A percentile compares a stretch with the other conserved stretches of the same genome.
These are phyloP conservation scores for Penicillium aurantiogriseum DNA, from an alignment of 2,329 filamentous ascomycete species.

Conservation along the genomic window DNA sequence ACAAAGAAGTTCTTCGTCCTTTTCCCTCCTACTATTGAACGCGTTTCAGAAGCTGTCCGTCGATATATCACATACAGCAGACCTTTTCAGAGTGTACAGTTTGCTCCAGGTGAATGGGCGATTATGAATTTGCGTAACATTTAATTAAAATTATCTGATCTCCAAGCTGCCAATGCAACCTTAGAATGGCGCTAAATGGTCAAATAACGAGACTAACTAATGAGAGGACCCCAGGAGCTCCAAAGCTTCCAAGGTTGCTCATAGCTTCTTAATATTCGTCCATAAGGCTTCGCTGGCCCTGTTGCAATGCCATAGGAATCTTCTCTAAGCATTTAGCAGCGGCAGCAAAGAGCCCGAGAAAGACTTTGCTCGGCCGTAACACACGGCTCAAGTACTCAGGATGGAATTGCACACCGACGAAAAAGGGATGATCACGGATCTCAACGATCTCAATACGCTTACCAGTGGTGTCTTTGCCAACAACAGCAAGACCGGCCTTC, in stretches of 20 bases:
- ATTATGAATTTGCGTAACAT: too few species aligned
- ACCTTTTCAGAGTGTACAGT: too few species aligned
- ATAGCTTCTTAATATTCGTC: neutral
- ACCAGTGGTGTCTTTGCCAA: conserved; percentile 75
- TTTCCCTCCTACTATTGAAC: too few species aligned
- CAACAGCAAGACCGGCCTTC: conserved; percentile 67
- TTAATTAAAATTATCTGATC: too few species aligned
- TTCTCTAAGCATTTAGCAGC: conserved; percentile 64
- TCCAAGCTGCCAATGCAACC: too few species aligned
- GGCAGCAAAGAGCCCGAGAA: conserved; percentile 81
- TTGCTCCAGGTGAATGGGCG: too few species aligned
- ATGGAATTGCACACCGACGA: conserved; percentile 83
- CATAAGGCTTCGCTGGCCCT: conserved; percentile 17
- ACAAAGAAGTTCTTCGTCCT: too few species aligned
- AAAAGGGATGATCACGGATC: conserved; percentile 79
- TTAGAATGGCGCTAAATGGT: neutral
- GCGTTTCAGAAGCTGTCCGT: too few species aligned
- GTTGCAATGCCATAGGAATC: conserved; percentile 24
- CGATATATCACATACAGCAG: too few species aligned
- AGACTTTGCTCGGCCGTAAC: conserved; percentile 69
- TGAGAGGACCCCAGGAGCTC: too few species aligned
- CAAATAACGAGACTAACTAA: neutral
- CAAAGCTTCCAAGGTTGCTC: neutral
- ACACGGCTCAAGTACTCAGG: conserved; percentile 81
- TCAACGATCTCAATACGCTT: conserved; percentile 82